Percentiles rank a stretch among this genome's conserved stretches.
These are phyloP conservation scores for Acidiella bohemica DNA, from an alignment of 495 filamentous ascomycete genomes.

Conservation along the genomic window DNA sequence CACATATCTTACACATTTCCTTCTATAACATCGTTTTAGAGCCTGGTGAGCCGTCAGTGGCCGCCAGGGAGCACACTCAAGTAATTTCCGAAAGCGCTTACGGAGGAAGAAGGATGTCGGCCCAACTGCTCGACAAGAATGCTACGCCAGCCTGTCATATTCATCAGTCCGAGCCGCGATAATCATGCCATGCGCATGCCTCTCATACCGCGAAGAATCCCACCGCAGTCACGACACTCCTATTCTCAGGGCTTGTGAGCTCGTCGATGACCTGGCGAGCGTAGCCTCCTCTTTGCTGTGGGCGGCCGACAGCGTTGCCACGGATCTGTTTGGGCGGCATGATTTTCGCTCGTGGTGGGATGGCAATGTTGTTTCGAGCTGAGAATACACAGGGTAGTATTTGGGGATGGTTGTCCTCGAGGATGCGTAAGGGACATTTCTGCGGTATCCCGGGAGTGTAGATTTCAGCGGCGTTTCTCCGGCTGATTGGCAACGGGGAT, in stretches of 20 bases:
- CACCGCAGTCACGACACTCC: constrained; percentile 26
- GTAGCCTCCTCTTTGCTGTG: constrained; percentile 17
- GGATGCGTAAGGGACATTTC: background rate
- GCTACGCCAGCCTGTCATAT: constrained; percentile 49
- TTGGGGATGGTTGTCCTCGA: background rate
- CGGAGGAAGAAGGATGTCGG: constrained; percentile 61
- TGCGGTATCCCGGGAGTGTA: too few species aligned
- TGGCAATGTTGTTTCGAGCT: background rate
- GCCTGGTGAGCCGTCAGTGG: too few species aligned
- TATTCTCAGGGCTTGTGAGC: constrained; percentile 24
- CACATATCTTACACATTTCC: constrained; percentile 1
- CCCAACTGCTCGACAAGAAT: constrained; percentile 60
- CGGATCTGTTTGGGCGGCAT: constrained; percentile 22
- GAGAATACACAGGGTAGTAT: background rate
- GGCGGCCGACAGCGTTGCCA: constrained; percentile 13
- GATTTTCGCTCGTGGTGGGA: constrained; percentile 1
- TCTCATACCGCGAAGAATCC: constrained; percentile 28
- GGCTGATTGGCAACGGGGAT: too few species aligned
- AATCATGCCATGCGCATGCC: background rate
- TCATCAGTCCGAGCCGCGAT: background rate
- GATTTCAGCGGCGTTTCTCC: too few species aligned
- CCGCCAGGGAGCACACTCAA: too few species aligned
- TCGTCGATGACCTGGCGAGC: constrained; percentile 16
- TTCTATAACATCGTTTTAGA: too few species aligned
- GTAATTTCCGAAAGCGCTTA: constrained; percentile 30